phyloP scores from a whole-genome alignment of 2,329 filamentous ascomycete genomes.

The Phaeosphaeriaceae sp. region DNA sequence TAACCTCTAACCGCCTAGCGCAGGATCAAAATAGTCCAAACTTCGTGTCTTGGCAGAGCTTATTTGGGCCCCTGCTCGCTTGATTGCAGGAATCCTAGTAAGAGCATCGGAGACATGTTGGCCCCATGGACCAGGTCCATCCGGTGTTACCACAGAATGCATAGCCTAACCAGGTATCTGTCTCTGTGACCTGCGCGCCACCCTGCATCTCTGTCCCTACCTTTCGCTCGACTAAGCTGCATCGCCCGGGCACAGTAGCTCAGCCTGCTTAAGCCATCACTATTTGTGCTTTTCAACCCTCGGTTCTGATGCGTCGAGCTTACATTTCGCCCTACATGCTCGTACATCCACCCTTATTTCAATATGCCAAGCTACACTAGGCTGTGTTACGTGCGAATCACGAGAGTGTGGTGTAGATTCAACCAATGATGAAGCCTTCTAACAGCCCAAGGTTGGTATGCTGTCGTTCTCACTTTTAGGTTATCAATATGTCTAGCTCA shows the following conservation, averaged over 20 bases:
- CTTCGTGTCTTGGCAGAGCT: conserved; percentile 19
- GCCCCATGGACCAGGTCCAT: conserved; percentile 4
- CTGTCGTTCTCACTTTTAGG: conserved; percentile 7
- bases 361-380: conserved; percentile 22
- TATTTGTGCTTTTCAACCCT: conserved; percentile 21
- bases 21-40: conserved; percentile 18
- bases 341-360: conserved; percentile 13
- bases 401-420: conserved; percentile 1
- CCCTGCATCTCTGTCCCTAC: conserved; percentile 19
- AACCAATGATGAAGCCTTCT: conserved; percentile 15
- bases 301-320: conserved; percentile 16
- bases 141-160: conserved; percentile 1
- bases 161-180: conserved; percentile 13
- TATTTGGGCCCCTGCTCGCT: conserved; percentile 22
- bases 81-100: conserved; percentile 13
- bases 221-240: conserved; percentile 17
- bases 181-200: conserved; percentile 14
- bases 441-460: conserved; percentile 18
- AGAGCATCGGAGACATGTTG: conserved; percentile 4
- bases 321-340: conserved; percentile 9
- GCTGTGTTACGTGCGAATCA: conserved; percentile 13
- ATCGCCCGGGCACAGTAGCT: conserved; percentile 21
- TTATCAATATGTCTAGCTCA: conserved; percentile 11
- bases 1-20: conserved; percentile 19
- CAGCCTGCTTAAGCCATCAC: conserved; percentile 19